These are phyloP conservation scores for Coemansia sp. DNA, from an alignment of 192 early-diverging fungal genomes.

Conservation along the genomic window DNA sequence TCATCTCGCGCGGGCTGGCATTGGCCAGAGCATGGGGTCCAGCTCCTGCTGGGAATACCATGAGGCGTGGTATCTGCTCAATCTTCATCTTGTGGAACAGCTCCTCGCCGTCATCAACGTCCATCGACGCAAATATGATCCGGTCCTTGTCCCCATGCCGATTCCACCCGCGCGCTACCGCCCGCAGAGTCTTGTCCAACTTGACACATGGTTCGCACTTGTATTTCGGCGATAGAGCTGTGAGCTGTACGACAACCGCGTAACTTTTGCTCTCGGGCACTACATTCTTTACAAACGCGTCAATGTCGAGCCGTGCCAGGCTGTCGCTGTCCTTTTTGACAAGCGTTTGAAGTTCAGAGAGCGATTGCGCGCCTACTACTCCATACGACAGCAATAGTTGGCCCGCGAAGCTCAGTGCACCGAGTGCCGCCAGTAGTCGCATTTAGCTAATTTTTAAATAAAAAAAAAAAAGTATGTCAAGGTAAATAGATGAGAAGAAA, in stretches of 20 bases:
- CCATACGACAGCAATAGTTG: not conserved
- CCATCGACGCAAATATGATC: conserved; percentile 47
- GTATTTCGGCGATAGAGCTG: conserved; percentile 49
- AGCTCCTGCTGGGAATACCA: conserved; percentile 47
- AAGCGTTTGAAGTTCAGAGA: conserved; percentile 26
- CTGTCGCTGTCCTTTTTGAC: conserved; percentile 33
- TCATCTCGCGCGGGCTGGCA: conserved; percentile 43
- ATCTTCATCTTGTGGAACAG: conserved; percentile 50
- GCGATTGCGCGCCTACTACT: conserved; percentile 24
- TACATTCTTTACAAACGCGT: conserved; percentile 41
- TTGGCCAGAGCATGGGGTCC: conserved; percentile 35
- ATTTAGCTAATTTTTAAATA: conserved; percentile 11
- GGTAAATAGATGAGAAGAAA: not conserved
- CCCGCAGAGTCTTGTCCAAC: conserved; percentile 35
- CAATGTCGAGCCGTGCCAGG: conserved; percentile 28
- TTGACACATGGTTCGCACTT: conserved; percentile 43
- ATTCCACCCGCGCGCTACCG: conserved; percentile 51
- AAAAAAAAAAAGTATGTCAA: too few species aligned
- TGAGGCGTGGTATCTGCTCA: conserved; percentile 47
- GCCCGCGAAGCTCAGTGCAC: conserved; percentile 1
- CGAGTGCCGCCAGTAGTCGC: conserved; percentile 21
- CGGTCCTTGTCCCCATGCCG: conserved; percentile 14
- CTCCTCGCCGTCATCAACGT: conserved; percentile 53
- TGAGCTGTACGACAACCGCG: conserved; percentile 54
- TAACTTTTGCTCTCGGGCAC: conserved; percentile 45